Conservation (phyloP, 192 early-diverging fungal species). For the Podila verticillata region DNA sequence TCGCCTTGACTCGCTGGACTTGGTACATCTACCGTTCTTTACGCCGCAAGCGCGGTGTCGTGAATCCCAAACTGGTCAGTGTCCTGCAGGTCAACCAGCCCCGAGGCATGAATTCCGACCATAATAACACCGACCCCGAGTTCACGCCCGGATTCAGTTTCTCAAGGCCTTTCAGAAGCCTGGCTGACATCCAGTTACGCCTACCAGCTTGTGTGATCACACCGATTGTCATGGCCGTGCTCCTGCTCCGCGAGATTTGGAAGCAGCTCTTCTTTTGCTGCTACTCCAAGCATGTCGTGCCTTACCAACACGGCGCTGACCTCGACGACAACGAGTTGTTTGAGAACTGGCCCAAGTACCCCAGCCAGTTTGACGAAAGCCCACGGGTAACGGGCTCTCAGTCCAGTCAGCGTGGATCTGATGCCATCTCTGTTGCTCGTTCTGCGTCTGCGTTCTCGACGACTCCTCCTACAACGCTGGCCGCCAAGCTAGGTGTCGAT, state of each 20-base stretch:
- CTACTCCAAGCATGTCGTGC: neutral
- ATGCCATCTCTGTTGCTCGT: neutral
- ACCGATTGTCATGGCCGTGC: neutral
- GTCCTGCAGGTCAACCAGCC: neutral
- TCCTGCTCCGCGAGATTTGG: neutral
- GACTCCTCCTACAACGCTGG: slow-evolving; percentile 5
- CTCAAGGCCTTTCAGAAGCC: slow-evolving; percentile 5
- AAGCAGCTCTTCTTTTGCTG: slow-evolving; percentile 3
- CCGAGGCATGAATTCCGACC: neutral
- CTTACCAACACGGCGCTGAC: neutral
- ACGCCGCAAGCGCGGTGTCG: slow-evolving; percentile 10
- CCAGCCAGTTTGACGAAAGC: neutral
- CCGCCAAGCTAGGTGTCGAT: slow-evolving; percentile 8
- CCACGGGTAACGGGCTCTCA: no score
- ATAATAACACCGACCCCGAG: neutral
- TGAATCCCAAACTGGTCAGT: neutral
- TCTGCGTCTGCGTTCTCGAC: neutral
- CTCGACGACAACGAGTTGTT: neutral
- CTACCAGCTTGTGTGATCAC: slow-evolving; percentile 9
- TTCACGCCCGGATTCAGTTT: slow-evolving; percentile 8
- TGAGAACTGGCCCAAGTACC: neutral
- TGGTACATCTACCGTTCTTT: slow-evolving; percentile 19
- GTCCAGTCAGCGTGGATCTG: neutral
- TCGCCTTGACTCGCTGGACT: slow-evolving; percentile 9
- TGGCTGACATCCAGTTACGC: neutral